A percentile compares a stretch with the other conserved stretches of the same genome.
Evolutionary conservation across 2,329 filamentous ascomycete species (phyloP).

Genomic region (Cordyceps militaris): DNA sequence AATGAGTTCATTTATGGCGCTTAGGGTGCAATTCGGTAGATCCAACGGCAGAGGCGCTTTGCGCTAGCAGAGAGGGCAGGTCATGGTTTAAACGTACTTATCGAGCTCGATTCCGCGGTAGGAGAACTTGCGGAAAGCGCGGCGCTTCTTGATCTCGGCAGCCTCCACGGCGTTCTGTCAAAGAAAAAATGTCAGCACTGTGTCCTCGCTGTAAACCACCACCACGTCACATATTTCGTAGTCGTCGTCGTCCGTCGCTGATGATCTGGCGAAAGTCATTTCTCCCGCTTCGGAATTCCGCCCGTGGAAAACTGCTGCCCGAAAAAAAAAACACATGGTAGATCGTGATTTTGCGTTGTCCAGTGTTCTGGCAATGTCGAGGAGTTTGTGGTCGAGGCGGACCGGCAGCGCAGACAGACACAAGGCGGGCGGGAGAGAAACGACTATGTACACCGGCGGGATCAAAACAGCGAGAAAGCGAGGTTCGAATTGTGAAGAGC

Average conservation of each 20-base stretch:
- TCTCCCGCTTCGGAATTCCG: background rate
- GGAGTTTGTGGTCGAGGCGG: background rate
- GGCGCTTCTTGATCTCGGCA: constrained; percentile 99
- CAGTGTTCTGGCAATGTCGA: background rate
- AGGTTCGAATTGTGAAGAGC: background rate
- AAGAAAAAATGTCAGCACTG: constrained; percentile 24
- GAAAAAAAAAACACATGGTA: background rate
- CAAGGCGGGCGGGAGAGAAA: background rate
- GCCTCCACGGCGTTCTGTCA: constrained; percentile 89
- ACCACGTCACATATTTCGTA: constrained; percentile 1
- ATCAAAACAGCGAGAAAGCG: background rate
- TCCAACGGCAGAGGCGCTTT: background rate
- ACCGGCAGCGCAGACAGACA: background rate
- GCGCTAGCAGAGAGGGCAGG: background rate
- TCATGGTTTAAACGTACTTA: constrained; percentile 60
- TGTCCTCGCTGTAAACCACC: constrained; percentile 3
- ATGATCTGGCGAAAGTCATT: background rate
- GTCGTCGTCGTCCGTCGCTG: background rate
- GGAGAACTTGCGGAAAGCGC: constrained; percentile 99
- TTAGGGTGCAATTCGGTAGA: background rate
- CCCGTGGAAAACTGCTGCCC: background rate
- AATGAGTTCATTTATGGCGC: too few relatives aligned
- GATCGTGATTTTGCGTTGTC: background rate
- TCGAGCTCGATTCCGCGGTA: constrained; percentile 99
- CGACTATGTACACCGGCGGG: background rate